A percentile compares a stretch with the other conserved stretches of the same genome.
Conservation (phyloP, 2,329 filamentous ascomycete genomes). For the Mycogone perniciosa region DNA sequence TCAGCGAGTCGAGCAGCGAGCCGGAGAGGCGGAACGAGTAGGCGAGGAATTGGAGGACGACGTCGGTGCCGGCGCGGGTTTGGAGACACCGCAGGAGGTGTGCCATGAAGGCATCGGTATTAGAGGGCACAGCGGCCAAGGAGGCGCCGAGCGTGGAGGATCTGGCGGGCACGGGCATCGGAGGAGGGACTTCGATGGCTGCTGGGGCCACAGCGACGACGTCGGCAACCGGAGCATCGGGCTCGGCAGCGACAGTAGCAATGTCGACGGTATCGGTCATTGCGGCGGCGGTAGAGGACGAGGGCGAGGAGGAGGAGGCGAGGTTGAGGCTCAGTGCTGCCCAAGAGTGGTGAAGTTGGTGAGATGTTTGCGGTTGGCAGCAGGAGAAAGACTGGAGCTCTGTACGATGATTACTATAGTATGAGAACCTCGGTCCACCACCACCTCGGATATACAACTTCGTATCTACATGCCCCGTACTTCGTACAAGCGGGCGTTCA, state of each 20-base stretch:
- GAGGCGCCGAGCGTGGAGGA: conserved; percentile 7
- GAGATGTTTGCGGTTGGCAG: neutral
- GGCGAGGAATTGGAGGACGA: conserved; percentile 60
- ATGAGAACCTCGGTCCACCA: too few species aligned
- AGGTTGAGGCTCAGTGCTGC: neutral
- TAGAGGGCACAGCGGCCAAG: conserved; percentile 17
- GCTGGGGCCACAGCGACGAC: conserved; percentile 10
- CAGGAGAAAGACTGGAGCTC: too few species aligned
- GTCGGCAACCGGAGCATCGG: neutral
- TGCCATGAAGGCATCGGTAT: conserved; percentile 46
- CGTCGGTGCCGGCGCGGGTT: conserved; percentile 63
- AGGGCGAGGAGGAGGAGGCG: conserved; percentile 4
- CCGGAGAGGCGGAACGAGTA: conserved; percentile 57
- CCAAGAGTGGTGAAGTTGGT: neutral
- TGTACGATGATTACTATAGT: too few species aligned
- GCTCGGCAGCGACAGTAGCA: neutral
- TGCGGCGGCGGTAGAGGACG: neutral
- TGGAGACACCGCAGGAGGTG: conserved; percentile 58
- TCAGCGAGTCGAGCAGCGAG: conserved; percentile 44
- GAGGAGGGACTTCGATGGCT: conserved; percentile 9
- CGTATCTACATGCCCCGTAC: too few species aligned
- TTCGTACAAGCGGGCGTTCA: too few species aligned
- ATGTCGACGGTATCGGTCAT: neutral
- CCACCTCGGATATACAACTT: too few species aligned
- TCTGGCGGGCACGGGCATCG: conserved; percentile 9